Evolutionary conservation across 371 early-diverging fungal genomes (phyloP).

Genomic region (Haplosporangium sp.): DNA sequence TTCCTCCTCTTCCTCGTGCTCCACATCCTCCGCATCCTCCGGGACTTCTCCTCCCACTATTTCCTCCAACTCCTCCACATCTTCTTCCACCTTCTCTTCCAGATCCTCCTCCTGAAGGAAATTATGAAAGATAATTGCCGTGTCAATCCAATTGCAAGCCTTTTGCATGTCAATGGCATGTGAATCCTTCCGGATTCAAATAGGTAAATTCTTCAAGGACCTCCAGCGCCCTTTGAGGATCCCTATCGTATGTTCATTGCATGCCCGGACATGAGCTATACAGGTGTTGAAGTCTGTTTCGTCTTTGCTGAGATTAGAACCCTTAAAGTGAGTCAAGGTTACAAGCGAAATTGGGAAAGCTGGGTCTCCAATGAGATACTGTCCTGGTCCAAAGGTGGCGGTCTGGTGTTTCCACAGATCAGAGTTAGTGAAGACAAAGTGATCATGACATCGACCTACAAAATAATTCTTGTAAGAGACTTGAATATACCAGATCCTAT

Average conservation of each 20-base stretch:
- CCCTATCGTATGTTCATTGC: conserved; percentile 12
- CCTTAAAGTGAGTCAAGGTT: conserved; percentile 4
- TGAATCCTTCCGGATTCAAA: neutral
- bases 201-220: neutral
- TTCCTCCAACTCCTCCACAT: no score
- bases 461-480: no score
- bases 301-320: neutral
- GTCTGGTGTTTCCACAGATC: neutral
- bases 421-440: neutral
- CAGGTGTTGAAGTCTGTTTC: conserved; percentile 16
- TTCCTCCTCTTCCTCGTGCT: no score
- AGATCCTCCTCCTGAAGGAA: no score
- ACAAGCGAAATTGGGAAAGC: conserved; percentile 6
- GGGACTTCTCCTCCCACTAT: no score
- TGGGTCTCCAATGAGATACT: neutral
- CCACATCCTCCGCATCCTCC: no score
- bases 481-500: no score
- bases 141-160: neutral
- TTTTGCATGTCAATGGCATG: neutral
- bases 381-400: neutral
- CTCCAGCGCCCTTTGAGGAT: conserved; percentile 8
- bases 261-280: conserved; percentile 13
- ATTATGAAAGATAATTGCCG: no score
- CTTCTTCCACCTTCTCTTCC: no score
- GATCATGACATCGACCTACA: conserved; percentile 3